Base-by-base conservation (phyloP, 148 eudicot species). In the Rheum nobile region DNA sequence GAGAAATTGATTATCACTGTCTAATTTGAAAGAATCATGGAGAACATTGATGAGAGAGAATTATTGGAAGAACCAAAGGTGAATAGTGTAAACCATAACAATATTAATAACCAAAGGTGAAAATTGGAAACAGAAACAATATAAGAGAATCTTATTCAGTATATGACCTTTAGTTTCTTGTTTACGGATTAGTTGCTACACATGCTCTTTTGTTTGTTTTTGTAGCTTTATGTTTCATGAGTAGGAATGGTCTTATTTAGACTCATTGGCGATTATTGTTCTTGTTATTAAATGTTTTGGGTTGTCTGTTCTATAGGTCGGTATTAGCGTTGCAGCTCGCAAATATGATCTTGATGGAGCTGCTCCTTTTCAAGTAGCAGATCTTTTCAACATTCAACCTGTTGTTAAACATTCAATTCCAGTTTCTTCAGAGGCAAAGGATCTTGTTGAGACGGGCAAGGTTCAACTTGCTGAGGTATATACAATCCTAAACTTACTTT, bases 331-430 rank as follows among this genome's bases (percentile, higher is more conserved):
- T 77, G 89, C 96, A 29, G 91, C 97, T 75, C 88, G 91, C 46
- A 90, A 90, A 63, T 95, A 90, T 81, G 96, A 92, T 75, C 89
- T 95, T 84, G 85, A 77, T 79, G 85, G 75, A 47, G 85, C 55
- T 12, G 76, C 86, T 6, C 97, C 97, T 77, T 92, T 95, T 80
- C 89, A 89, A 83, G 79, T 79, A 71, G 80, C 90, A 63, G 99
- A 95, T 84, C 84, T 95, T 74, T 76, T 92, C 82, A 83, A 95
- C 81, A 76, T 95, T 42, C 91, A 85, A 80, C 99, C 99, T 44
- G 91, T 92, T 52, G 91, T 95, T 44, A 95, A 95, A 86, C 94
- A 95, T 80, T 89, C 97, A 1, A 89, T 95, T 73, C 99, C 97
- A 38, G 78, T 92, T 26, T 90, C 94, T 80, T 85, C 93, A 35